Evolutionary conservation across 176 grass and related monocot species (phyloP).

Genomic region (Aegilops longissima): DNA sequence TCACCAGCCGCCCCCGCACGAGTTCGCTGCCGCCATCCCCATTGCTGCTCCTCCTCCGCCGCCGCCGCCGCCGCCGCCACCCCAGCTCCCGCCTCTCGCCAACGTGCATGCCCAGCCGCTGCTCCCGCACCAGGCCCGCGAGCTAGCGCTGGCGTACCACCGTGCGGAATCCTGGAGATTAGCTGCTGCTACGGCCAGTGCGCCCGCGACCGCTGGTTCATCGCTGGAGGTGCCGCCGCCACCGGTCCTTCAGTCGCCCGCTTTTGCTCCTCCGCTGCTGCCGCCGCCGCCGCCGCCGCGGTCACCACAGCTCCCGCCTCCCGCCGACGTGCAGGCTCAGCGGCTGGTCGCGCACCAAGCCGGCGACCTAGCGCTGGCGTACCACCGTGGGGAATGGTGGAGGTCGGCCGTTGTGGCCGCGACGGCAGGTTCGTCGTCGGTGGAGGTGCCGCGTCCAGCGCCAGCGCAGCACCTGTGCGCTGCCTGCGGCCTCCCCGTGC

Average conservation of each 20-base stretch:
- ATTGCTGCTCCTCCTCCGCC: neutral
- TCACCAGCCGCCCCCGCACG: neutral
- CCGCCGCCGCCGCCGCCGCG: neutral
- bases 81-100: neutral
- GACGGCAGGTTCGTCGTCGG: neutral
- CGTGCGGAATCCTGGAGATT: neutral
- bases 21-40: neutral
- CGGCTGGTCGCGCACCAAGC: conserved; percentile 45
- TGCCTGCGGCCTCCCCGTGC: conserved; percentile 41
- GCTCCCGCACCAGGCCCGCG: conserved; percentile 46
- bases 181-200: neutral
- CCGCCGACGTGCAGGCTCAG: neutral
- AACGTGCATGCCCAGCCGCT: conserved; percentile 2
- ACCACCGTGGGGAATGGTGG: conserved; percentile 14
- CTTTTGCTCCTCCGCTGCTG: neutral
- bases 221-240: conserved; percentile 4
- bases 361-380: conserved; percentile 33
- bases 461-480: conserved; percentile 60
- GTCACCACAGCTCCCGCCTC: neutral
- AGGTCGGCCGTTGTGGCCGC: neutral
- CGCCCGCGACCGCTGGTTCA: neutral
- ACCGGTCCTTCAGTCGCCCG: neutral
- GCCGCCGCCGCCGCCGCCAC: neutral
- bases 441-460: neutral
- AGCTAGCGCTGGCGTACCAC: conserved; percentile 40